phyloP scores from a whole-genome alignment of 495 filamentous ascomycete genomes.

The Neurospora tetraspora region DNA sequence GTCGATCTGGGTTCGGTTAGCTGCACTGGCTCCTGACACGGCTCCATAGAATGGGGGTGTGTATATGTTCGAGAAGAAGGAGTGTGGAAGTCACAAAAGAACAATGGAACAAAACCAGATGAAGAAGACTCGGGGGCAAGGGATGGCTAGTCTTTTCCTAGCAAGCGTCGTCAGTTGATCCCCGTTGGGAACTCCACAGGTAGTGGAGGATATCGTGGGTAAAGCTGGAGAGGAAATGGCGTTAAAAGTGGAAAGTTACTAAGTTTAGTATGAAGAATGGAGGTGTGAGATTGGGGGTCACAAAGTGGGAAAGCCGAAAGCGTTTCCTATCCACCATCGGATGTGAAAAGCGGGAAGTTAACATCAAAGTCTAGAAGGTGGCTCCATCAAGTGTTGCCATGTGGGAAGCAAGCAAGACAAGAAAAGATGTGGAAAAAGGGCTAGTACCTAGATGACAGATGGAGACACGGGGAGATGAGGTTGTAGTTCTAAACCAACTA shows the following conservation, averaged over 20 bases:
- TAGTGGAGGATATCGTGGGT: background rate
- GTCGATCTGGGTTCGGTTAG: background rate
- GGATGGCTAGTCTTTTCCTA: background rate
- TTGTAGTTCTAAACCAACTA: background rate
- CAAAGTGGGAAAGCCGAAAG: background rate
- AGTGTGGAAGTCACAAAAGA: background rate
- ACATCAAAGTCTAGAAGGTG: background rate
- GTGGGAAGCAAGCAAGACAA: background rate
- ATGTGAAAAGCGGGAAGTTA: background rate
- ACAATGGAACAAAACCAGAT: background rate
- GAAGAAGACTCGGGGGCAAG: background rate
- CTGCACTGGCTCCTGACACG: background rate
- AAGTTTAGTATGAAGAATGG: background rate
- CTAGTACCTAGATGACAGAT: background rate
- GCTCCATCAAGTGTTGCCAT: background rate
- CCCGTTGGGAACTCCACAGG: background rate
- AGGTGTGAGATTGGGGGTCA: background rate
- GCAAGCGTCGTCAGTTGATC: background rate
- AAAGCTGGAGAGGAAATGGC: background rate
- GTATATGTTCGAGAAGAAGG: background rate
- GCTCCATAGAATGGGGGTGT: background rate
- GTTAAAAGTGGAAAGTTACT: background rate
- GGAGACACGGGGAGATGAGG: background rate
- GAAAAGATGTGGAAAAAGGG: background rate
- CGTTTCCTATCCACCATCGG: background rate